These are phyloP conservation scores for Calamus simplicifolius DNA, from an alignment of 176 grass and related monocot genomes.

Conservation along the genomic window DNA sequence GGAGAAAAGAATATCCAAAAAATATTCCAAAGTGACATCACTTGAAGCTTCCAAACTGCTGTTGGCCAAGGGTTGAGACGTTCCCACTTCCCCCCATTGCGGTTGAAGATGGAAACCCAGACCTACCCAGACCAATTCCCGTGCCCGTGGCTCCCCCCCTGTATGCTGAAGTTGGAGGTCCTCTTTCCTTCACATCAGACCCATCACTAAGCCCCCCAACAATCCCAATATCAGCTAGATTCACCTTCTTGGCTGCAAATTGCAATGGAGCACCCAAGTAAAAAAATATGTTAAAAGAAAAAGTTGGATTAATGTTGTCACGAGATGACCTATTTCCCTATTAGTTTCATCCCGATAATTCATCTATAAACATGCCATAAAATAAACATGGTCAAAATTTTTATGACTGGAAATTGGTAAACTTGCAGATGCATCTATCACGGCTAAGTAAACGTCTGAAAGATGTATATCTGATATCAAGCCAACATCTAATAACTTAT, in stretches of 20 bases:
- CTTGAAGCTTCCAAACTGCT: slow-evolving; percentile 66
- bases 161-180: slow-evolving; percentile 24
- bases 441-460: no score
- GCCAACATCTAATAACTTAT: no score
- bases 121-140: slow-evolving; percentile 38
- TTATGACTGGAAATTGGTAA: no score
- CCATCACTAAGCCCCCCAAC: slow-evolving; percentile 67
- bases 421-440: no score
- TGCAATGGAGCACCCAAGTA: neutral
- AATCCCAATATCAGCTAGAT: slow-evolving; percentile 77
- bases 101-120: slow-evolving; percentile 34
- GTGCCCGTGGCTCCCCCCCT: slow-evolving; percentile 34
- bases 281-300: neutral
- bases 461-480: no score
- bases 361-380: no score
- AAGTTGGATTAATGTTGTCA: no score
- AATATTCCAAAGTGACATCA: slow-evolving; percentile 15
- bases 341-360: no score
- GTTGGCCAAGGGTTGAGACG: slow-evolving; percentile 54
- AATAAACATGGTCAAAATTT: no score
- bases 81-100: slow-evolving; percentile 39
- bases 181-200: slow-evolving; percentile 47
- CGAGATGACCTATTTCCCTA: no score
- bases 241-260: slow-evolving; percentile 93
- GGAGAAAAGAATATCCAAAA: neutral